A percentile compares a stretch with the other conserved stretches of the same genome.
Conservation (phyloP, 176 grass and related monocot genomes). For the Raddia distichophylla region DNA sequence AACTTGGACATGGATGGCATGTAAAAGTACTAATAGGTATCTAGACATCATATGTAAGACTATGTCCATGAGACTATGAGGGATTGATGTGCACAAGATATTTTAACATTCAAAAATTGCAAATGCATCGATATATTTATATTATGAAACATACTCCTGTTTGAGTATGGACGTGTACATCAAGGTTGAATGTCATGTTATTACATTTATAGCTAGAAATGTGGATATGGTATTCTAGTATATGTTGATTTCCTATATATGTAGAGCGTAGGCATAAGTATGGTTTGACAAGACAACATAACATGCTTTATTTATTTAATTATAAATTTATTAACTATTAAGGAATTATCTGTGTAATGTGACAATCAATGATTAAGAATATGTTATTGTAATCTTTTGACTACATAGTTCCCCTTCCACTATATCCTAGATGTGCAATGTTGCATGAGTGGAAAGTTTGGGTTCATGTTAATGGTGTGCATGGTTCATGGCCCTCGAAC, state of each 20-base stretch:
- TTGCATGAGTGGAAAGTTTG: not conserved
- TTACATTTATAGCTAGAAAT: not conserved
- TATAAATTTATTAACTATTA: not conserved
- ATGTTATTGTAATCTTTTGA: not conserved
- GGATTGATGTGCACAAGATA: not conserved
- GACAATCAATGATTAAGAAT: not conserved
- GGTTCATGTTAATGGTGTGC: not conserved
- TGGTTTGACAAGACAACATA: not conserved
- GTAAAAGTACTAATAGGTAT: not conserved
- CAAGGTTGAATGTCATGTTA: not conserved
- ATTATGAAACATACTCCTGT: not conserved
- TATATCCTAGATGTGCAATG: not conserved
- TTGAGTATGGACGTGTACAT: not conserved
- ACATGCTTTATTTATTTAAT: not conserved
- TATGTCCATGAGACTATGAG: no score
- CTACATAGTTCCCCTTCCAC: not conserved
- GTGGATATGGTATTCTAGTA: not conserved
- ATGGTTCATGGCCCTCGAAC: not conserved
- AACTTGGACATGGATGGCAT: not conserved
- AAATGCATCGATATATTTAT: not conserved
- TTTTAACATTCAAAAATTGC: not conserved
- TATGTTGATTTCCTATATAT: not conserved
- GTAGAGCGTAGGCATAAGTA: not conserved
- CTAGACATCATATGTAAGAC: not conserved
- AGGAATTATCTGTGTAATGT: not conserved